Conservation (phyloP, 75 land plant genomes). For the Selaginella moellendorffii region DNA sequence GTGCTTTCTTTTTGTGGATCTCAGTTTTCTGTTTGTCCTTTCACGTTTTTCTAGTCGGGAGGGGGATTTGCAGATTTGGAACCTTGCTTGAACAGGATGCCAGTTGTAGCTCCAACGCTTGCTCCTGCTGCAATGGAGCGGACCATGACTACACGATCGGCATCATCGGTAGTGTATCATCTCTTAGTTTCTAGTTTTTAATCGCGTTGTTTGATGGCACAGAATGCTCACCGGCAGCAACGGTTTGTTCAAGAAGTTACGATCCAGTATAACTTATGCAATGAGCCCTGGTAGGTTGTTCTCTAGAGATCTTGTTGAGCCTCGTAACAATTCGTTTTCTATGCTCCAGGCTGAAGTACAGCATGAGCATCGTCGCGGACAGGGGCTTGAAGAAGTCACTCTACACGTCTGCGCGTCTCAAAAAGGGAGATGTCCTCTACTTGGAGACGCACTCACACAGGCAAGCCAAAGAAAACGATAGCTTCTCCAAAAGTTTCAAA, state of each 20-base stretch:
- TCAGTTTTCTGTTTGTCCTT: too few relatives aligned
- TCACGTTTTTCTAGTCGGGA: too few relatives aligned
- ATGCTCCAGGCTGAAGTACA: slow-evolving; percentile 71
- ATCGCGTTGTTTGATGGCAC: too few relatives aligned
- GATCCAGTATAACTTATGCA: slow-evolving; percentile 96
- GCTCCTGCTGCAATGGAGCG: slow-evolving; percentile 92
- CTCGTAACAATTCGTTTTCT: too few relatives aligned
- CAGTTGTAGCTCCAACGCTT: slow-evolving; percentile 86
- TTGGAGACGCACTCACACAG: slow-evolving; percentile 66
- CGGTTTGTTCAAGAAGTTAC: slow-evolving; percentile 88
- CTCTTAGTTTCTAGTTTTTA: too few relatives aligned
- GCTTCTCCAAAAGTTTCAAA: not conserved
- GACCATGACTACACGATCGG: slow-evolving; percentile 96
- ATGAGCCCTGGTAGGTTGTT: slow-evolving; percentile 81
- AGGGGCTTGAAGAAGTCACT: slow-evolving; percentile 80
- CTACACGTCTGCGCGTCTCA: slow-evolving; percentile 83
- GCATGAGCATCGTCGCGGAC: slow-evolving; percentile 81
- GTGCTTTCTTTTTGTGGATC: too few relatives aligned
- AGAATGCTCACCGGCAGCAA: slow-evolving; percentile 94
- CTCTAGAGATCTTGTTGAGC: too few relatives aligned
- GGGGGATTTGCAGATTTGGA: slow-evolving; percentile 69
- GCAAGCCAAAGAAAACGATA: slow-evolving; percentile 16
- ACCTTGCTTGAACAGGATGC: slow-evolving; percentile 65
- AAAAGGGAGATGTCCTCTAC: slow-evolving; percentile 91
- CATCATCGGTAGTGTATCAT: slow-evolving; percentile 75